Conservation (phyloP, 176 grass and related monocot species). For the Themeda triandra region DNA sequence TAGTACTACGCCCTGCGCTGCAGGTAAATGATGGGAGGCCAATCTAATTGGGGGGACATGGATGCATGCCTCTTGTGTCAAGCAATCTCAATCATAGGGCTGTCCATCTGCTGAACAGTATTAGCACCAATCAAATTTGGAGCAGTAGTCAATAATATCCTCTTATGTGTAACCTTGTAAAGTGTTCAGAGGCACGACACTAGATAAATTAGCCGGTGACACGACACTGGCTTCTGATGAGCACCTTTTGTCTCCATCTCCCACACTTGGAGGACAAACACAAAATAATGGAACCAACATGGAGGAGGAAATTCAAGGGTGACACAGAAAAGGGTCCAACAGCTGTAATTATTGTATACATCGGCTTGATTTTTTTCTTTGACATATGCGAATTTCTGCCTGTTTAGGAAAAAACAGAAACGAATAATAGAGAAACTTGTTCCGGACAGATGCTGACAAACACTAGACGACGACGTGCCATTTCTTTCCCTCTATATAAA, state of each 20-base stretch:
- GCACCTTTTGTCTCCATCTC: constrained; percentile 30
- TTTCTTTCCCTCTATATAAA: too few species aligned
- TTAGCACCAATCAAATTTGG: background rate
- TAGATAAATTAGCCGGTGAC: background rate
- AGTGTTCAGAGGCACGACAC: constrained; percentile 7
- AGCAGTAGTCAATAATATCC: constrained; percentile 11
- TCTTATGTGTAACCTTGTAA: background rate
- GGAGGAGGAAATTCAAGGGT: background rate
- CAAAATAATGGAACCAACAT: background rate
- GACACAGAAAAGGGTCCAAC: background rate
- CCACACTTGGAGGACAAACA: background rate
- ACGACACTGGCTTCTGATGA: background rate
- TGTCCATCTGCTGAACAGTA: background rate
- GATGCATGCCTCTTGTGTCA: background rate
- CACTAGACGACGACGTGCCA: background rate
- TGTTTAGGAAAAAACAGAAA: background rate
- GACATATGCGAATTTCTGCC: background rate
- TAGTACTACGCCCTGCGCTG: too few species aligned
- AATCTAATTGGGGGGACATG: too few species aligned
- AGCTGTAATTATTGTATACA: background rate
- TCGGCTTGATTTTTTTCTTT: background rate
- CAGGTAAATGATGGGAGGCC: too few species aligned
- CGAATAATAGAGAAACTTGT: background rate
- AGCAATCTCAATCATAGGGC: constrained; percentile 5
- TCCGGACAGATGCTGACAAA: background rate